A percentile compares a stretch with the other conserved stretches of the same genome.
Conservation (phyloP, 2,329 filamentous ascomycete genomes). For the Dendrostoma leiphaemia region DNA sequence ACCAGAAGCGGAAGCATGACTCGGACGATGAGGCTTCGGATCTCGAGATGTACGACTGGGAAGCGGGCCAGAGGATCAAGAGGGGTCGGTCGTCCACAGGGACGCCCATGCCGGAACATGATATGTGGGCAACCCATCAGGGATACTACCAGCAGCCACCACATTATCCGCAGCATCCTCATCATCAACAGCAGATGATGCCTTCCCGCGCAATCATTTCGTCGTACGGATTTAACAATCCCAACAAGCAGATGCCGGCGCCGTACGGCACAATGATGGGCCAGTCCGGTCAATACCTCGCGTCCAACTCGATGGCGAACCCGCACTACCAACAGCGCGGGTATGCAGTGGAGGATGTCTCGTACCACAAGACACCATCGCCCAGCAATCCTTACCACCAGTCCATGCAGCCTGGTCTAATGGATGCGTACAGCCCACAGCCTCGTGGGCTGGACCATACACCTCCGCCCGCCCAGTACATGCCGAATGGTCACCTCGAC, state of each 20-base stretch:
- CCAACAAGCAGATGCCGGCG: conserved; percentile 35
- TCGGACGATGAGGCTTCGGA: conserved; percentile 38
- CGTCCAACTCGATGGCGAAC: conserved; percentile 27
- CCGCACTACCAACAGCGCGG: conserved; percentile 22
- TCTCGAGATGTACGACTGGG: conserved; percentile 41
- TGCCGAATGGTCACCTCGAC: conserved; percentile 1
- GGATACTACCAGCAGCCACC: conserved; percentile 23
- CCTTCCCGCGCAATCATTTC: conserved; percentile 26
- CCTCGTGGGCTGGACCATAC: conserved; percentile 21
- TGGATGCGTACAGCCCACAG: conserved; percentile 21
- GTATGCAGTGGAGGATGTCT: conserved; percentile 27
- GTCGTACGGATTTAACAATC: conserved; percentile 33
- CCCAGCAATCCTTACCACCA: conserved; percentile 26
- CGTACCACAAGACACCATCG: conserved; percentile 34
- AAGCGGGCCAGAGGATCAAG: conserved; percentile 35
- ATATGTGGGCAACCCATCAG: conserved; percentile 23
- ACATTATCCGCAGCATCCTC: conserved; percentile 10
- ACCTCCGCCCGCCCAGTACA: conserved; percentile 5
- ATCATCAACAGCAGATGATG: conserved; percentile 21
- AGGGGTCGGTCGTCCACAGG: conserved; percentile 29
- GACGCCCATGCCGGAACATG: conserved; percentile 30
- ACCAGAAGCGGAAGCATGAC: conserved; percentile 31
- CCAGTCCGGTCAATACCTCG: conserved; percentile 12
- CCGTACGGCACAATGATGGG: conserved; percentile 31
- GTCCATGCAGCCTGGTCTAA: conserved; percentile 15